Percentiles rank a stretch among this genome's conserved stretches.
These are phyloP conservation scores for Fusarium sp. DNA, from an alignment of 2,329 filamentous ascomycete species.

Conservation along the genomic window DNA sequence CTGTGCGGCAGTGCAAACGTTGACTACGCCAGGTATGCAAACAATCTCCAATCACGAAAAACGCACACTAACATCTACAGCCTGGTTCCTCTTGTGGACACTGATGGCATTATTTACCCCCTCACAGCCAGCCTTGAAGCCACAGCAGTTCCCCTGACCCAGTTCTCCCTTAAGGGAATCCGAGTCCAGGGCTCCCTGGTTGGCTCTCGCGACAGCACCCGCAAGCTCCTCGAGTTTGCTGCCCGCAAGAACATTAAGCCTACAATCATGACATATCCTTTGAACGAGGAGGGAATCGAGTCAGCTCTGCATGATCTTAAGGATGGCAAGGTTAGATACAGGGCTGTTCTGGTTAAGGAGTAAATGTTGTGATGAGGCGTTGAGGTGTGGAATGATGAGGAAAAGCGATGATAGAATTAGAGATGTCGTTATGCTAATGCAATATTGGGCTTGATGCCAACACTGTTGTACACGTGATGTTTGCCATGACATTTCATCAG, in stretches of 20 bases:
- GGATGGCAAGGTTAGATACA: slow-evolving; percentile 48
- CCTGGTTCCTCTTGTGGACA: slow-evolving; percentile 26
- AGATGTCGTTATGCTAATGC: neutral
- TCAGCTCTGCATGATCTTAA: slow-evolving; percentile 51
- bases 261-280: slow-evolving; percentile 44
- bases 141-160: slow-evolving; percentile 24
- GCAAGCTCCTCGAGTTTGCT: slow-evolving; percentile 46
- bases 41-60: fast-evolving
- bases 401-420: neutral
- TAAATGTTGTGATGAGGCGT: neutral
- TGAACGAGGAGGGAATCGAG: slow-evolving; percentile 48
- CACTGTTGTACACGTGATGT: neutral
- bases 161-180: slow-evolving; percentile 31
- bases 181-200: slow-evolving; percentile 24
- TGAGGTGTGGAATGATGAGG: neutral
- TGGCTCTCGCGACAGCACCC: slow-evolving; percentile 18
- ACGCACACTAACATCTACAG: slow-evolving; percentile 1
- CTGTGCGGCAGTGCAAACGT: slow-evolving; percentile 33
- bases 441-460: neutral
- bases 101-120: slow-evolving; percentile 30
- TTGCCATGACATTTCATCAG: neutral
- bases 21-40: slow-evolving; percentile 27
- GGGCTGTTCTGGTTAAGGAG: slow-evolving; percentile 45
- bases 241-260: slow-evolving; percentile 44
- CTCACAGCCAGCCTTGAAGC: slow-evolving; percentile 25